phyloP scores from a whole-genome alignment of 2,329 filamentous ascomycete genomes.

The Monosporascus sp. region DNA sequence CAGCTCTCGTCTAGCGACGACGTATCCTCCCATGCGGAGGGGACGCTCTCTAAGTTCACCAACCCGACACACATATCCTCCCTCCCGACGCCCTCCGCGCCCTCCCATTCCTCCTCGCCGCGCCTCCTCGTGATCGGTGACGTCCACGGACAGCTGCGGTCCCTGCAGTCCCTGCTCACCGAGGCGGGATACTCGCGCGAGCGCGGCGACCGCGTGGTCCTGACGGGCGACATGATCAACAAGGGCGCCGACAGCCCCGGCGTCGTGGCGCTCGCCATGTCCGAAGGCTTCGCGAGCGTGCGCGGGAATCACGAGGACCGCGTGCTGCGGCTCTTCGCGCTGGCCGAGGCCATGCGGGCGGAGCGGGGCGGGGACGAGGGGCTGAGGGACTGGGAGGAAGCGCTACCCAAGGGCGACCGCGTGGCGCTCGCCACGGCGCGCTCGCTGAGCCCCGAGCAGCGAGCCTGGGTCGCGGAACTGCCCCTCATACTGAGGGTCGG shows the following conservation, averaged over 20 bases:
- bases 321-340: slow-evolving; percentile 45
- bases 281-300: slow-evolving; percentile 71
- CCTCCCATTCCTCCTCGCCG: slow-evolving; percentile 27
- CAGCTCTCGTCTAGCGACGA: not conserved
- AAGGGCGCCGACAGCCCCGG: slow-evolving; percentile 81
- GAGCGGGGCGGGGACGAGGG: slow-evolving; percentile 31
- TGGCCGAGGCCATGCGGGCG: slow-evolving; percentile 34
- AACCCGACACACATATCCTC: not conserved
- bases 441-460: slow-evolving; percentile 50
- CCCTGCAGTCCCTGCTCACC: slow-evolving; percentile 60
- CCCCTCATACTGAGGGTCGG: slow-evolving; percentile 76
- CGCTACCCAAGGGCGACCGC: slow-evolving; percentile 29
- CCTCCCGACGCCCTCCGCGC: not conserved
- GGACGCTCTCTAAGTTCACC: not conserved
- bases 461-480: slow-evolving; percentile 62
- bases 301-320: slow-evolving; percentile 92
- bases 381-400: slow-evolving; percentile 9
- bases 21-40: not conserved
- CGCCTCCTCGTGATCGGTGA: slow-evolving; percentile 82
- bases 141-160: slow-evolving; percentile 78
- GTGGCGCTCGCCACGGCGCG: slow-evolving; percentile 51
- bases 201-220: slow-evolving; percentile 65
- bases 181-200: slow-evolving; percentile 56
- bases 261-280: slow-evolving; percentile 70
- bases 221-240: slow-evolving; percentile 74